A percentile compares a stretch with the other conserved stretches of the same genome.
These are phyloP conservation scores for Vitis hybrid DNA, from an alignment of 177 flowering plant genomes.

Conservation along the genomic window DNA sequence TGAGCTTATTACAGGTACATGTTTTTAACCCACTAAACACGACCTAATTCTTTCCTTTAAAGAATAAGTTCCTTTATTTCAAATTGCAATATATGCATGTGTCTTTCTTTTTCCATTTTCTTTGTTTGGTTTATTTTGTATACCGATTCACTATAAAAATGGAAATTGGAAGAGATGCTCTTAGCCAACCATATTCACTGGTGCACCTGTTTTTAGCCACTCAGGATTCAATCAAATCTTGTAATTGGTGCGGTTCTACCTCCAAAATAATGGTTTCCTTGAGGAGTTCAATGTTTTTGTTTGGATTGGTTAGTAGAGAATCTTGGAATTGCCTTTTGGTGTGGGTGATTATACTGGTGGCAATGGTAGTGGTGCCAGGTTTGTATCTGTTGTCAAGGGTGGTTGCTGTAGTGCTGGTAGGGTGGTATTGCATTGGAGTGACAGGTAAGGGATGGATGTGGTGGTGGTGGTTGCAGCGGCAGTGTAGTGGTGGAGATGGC, in stretches of 20 bases:
- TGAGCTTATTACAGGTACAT: conserved; percentile 82
- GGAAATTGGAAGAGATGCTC: not conserved
- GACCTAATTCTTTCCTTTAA: not conserved
- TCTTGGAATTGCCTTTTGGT: no score
- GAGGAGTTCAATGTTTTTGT: no score
- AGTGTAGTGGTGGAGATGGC: no score
- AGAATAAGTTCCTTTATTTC: not conserved
- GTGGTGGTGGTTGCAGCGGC: no score
- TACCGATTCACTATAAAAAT: not conserved
- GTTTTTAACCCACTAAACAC: not conserved
- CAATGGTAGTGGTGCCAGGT: no score
- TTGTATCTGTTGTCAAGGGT: no score
- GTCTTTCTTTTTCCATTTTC: not conserved
- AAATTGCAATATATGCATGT: not conserved
- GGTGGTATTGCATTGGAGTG: no score
- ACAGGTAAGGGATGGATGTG: no score
- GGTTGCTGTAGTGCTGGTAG: no score
- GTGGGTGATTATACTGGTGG: no score
- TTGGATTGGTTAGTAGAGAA: no score
- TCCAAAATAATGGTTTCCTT: no score
- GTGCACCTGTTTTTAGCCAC: not conserved
- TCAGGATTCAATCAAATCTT: not conserved
- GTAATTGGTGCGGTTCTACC: not conserved
- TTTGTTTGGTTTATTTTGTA: not conserved
- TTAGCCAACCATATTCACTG: not conserved